Evolutionary conservation across 176 grass and related monocot genomes (phyloP), one percentile per base, ranked within the genome.

Genomic region (Alloteropsis semialata): DNA sequence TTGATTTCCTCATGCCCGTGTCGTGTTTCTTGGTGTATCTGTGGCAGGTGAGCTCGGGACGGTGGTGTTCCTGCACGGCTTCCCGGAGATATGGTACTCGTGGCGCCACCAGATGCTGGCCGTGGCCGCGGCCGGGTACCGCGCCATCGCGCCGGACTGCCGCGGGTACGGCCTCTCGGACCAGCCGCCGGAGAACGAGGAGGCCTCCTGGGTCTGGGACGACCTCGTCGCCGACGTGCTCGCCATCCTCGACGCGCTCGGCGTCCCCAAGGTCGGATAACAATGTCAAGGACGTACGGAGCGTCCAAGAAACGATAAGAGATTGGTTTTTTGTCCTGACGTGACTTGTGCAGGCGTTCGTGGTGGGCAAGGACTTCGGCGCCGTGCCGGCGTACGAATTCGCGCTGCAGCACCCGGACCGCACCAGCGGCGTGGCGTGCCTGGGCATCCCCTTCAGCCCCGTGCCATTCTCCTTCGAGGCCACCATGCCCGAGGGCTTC

Each of bases 71-170:
- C 58, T 89, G 82, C 87, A 89, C 82, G 87, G 87, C 8, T 93
- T 93, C 74, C 88, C 91, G 55, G 91, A 93, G 81, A 93, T 93
- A 75, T 93, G 91, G 88, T 90, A 93, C 81, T 37, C 88, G 16
- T 93, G 91, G 88, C 85, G 91, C 34, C 81, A 93, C 76, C 91
- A 93, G 76, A 90, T 93, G 91, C 73, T 85, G 33, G 91, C 81
- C 41, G 91, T 51, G 12, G 91, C 91, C 46, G 84, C 65, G 5
- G 87, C 87, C 14, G 87, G 91, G 42, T 90, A 87, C 87, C 88
- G 84, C 50, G 91, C 91, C 76, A 34, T 93, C 57, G 84, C 91
- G 72, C 87, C 91, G 6, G 91, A 90, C 65, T 61, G 82, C 77
- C 87, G 91, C 34, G 87, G 91, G 19, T 93, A 93, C 72, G 91